Evolutionary conservation across 2,329 filamentous ascomycete species (phyloP).

Genomic region (Talaromyces sp.): DNA sequence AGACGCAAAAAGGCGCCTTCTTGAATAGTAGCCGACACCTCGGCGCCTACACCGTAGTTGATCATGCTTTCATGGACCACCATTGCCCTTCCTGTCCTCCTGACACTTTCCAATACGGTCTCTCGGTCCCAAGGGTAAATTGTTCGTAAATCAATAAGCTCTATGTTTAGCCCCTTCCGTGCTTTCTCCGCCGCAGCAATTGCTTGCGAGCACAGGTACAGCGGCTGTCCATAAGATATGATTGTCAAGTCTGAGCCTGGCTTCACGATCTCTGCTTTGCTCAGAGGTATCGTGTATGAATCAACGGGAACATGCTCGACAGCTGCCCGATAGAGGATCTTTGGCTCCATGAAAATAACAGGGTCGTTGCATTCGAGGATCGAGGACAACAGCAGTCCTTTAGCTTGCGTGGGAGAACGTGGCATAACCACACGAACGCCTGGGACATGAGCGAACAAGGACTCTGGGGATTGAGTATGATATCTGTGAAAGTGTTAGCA

Average conservation of each 20-base stretch:
- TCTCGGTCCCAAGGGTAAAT: slow-evolving; percentile 89
- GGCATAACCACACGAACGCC: slow-evolving; percentile 83
- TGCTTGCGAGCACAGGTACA: slow-evolving; percentile 77
- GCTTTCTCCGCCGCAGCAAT: slow-evolving; percentile 72
- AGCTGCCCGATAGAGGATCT: slow-evolving; percentile 84
- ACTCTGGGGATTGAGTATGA: slow-evolving; percentile 85
- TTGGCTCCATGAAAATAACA: slow-evolving; percentile 90
- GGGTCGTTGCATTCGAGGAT: slow-evolving; percentile 77
- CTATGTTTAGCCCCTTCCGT: slow-evolving; percentile 64
- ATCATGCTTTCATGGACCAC: slow-evolving; percentile 92
- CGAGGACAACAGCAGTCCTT: slow-evolving; percentile 73
- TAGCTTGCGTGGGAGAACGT: slow-evolving; percentile 79
- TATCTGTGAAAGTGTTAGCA: slow-evolving; percentile 42
- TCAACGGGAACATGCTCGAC: slow-evolving; percentile 85
- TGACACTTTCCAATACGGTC: slow-evolving; percentile 74
- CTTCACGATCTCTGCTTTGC: slow-evolving; percentile 79
- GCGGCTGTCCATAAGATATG: slow-evolving; percentile 81
- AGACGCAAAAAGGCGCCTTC: slow-evolving; percentile 78
- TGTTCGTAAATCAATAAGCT: slow-evolving; percentile 83
- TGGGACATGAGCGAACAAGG: slow-evolving; percentile 82
- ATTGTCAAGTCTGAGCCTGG: slow-evolving; percentile 76
- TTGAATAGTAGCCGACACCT: slow-evolving; percentile 83
- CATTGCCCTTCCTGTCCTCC: slow-evolving; percentile 79
- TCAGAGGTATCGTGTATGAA: slow-evolving; percentile 76
- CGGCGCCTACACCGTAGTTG: slow-evolving; percentile 82